Base-by-base conservation (phyloP, 805 yeast species). In the Lipomyces starkeyi region DNA sequence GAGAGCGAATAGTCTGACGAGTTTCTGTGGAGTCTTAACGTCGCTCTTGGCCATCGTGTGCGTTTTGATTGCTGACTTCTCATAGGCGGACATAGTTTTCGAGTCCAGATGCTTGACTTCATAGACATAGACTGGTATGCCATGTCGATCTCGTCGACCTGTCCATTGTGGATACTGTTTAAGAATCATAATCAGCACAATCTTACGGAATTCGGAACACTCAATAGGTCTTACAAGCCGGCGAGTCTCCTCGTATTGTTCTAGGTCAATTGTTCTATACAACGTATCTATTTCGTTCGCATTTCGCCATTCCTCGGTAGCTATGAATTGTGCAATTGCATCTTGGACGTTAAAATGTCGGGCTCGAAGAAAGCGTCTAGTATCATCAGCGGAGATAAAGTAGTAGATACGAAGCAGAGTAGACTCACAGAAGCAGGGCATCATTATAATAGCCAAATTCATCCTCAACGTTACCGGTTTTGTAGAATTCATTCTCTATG, bases 21-120 rank as follows among this genome's bases (percentile, higher is more conserved):
- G 56, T 29, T 22, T 53, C 56, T 53, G 56, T 4, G 56, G 56
- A 22, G 56, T 53, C 32, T 53, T 53, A n/a, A 1, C 43, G 43
- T 37, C 43, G 43, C 43, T 5, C 17, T 5, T 37, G 25, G n/a
- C 54, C 54, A 9, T 22, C 54, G 54, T 20, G 11, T 49, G 54
- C 20, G 54, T 49, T 4, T 22, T 22, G n/a, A 20, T 17, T 27
- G 54, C 32, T 53, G 56, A 53, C 29, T 53, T 53, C 34, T 53
- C 56, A 11, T 53, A 53, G 7, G 56, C 34, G 34, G 56, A 53
- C 56, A 53, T 53, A 25, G 32, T 22, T 25, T 53, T 53, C n/a
- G 56, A 29, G 56, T 53, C 20, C 56, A 53, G 56, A 53, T 53
- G 56, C 56, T 53, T 53, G 34, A 53, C 56, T 29, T 25, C 56